Evolutionary conservation across 2,329 filamentous ascomycete species (phyloP).

Genomic region (Arthrobotrys musiformis): DNA sequence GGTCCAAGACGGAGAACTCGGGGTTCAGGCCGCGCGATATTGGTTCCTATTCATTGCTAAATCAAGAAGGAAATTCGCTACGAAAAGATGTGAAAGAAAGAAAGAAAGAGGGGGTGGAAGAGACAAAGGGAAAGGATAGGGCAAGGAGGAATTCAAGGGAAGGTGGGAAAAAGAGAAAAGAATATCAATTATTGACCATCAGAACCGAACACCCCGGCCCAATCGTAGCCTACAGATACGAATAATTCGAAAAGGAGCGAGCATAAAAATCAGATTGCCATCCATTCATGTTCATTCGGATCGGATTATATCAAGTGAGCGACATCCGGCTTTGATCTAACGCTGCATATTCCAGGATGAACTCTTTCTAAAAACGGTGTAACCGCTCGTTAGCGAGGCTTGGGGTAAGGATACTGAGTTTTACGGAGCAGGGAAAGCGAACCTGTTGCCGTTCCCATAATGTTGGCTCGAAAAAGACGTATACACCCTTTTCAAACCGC

Average conservation of each 20-base stretch:
- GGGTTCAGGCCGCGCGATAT: background rate
- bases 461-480: constrained; percentile 68
- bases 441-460: constrained; percentile 68
- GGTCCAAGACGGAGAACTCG: background rate
- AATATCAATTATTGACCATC: background rate
- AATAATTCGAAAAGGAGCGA: constrained; percentile 2
- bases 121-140: too few relatives aligned
- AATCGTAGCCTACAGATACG: constrained; percentile 11
- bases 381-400: constrained; percentile 46
- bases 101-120: background rate
- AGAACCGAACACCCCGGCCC: background rate
- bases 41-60: constrained; percentile 13
- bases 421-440: constrained; percentile 52
- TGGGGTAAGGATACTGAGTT: background rate
- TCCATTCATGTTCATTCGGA: background rate
- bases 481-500: constrained; percentile 67
- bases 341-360: constrained; percentile 67
- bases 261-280: background rate
- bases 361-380: constrained; percentile 64
- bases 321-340: constrained; percentile 62
- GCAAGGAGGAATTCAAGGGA: background rate
- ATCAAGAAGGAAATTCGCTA: background rate
- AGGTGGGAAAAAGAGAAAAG: background rate
- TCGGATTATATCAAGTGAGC: too few relatives aligned
- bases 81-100: background rate